A percentile compares a stretch with the other conserved stretches of the same genome.
phyloP scores from a whole-genome alignment of 2,329 filamentous ascomycete species.

The Hypoxylon rubiginosum region DNA sequence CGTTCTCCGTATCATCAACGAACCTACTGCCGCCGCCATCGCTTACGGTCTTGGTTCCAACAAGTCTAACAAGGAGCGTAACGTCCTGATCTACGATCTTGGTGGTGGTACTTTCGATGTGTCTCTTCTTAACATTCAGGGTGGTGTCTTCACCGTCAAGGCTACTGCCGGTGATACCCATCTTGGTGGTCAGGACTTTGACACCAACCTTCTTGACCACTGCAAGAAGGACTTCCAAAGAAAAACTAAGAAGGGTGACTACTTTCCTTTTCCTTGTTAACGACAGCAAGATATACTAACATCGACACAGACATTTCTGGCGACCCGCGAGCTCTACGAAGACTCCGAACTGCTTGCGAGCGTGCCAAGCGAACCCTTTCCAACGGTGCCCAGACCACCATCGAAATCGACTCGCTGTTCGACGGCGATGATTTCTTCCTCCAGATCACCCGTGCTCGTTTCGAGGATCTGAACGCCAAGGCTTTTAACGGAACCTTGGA shows the following conservation, averaged over 20 bases:
- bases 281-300: background rate
- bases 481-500: conserved; percentile 94
- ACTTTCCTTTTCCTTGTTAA: background rate
- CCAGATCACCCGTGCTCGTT: conserved; percentile 97
- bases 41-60: conserved; percentile 96
- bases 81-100: conserved; percentile 99
- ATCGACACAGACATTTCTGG: conserved; percentile 70
- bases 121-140: conserved; percentile 97
- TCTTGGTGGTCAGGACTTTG: conserved; percentile 95
- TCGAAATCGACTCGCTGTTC: conserved; percentile 98
- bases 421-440: conserved; percentile 98
- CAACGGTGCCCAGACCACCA: conserved; percentile 95
- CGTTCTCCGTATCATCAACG: conserved; percentile 99
- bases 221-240: conserved; percentile 95
- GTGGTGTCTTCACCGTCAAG: conserved; percentile 99
- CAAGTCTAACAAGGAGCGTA: conserved; percentile 97
- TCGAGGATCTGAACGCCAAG: conserved; percentile 98
- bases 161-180: conserved; percentile 98
- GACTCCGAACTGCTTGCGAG: conserved; percentile 97
- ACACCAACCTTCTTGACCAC: conserved; percentile 94
- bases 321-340: conserved; percentile 92
- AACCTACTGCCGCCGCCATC: conserved; percentile 97
- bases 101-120: conserved; percentile 99
- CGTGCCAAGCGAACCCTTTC: conserved; percentile 99
- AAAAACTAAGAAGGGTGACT: conserved; percentile 76